Evolutionary conservation across 352 stramenopile genomes (phyloP).

Genomic region (Phytophthora citricola): DNA sequence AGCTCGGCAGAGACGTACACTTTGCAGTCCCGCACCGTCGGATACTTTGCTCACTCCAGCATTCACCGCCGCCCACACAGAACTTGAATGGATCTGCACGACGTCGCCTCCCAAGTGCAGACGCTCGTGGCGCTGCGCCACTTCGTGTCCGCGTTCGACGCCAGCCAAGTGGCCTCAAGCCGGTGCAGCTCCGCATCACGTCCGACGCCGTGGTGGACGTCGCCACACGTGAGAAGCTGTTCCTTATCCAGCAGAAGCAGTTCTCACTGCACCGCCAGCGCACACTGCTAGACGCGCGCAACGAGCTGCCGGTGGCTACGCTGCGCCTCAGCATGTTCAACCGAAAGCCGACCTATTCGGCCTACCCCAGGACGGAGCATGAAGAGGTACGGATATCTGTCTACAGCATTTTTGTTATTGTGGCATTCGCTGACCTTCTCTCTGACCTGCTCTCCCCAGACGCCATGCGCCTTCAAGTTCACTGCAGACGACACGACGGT

Average conservation of each 20-base stretch:
- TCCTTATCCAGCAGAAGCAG: constrained; percentile 37
- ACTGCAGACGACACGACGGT: constrained; percentile 32
- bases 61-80: constrained; percentile 7
- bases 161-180: constrained; percentile 35
- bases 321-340: constrained; percentile 45
- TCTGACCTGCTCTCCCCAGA: constrained; percentile 4
- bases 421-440: background rate
- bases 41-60: constrained; percentile 12
- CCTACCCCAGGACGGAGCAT: constrained; percentile 44
- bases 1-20: background rate
- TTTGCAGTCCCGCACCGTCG: constrained; percentile 5
- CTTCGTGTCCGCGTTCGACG: constrained; percentile 48
- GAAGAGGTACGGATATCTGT: constrained; percentile 28
- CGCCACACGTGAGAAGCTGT: constrained; percentile 29
- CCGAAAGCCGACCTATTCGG: constrained; percentile 42
- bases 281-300: constrained; percentile 43
- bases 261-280: constrained; percentile 48
- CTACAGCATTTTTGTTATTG: background rate
- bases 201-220: constrained; percentile 31
- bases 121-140: constrained; percentile 44
- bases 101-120: constrained; percentile 40
- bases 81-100: constrained; percentile 34
- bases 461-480: constrained; percentile 46
- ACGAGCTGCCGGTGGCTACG: constrained; percentile 39
- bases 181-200: constrained; percentile 31